phyloP scores from a whole-genome alignment of 352 stramenopile species.

The Phytophthora crassamura region DNA sequence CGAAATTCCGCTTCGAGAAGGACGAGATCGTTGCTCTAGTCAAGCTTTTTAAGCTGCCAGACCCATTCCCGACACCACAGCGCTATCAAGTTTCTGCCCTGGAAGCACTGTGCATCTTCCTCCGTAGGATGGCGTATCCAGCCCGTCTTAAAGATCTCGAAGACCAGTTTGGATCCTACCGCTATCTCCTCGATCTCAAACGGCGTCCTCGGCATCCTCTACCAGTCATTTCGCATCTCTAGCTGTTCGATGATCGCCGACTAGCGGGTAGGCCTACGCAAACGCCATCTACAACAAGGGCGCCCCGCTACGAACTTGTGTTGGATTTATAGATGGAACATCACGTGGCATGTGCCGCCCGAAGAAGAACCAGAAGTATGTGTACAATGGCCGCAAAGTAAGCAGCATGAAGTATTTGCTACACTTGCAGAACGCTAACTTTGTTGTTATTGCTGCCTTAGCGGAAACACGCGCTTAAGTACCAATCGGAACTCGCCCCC shows the following conservation, averaged over 20 bases:
- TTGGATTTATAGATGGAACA: constrained; percentile 13
- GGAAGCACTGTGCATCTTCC: constrained; percentile 9
- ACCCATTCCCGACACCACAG: constrained; percentile 5
- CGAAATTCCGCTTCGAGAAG: constrained; percentile 19
- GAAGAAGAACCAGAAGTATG: constrained; percentile 11
- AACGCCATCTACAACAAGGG: not conserved
- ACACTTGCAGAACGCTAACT: not conserved
- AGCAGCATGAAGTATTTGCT: not conserved
- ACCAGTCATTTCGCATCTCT: not conserved
- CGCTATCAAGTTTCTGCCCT: not conserved
- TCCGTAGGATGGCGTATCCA: constrained; percentile 14
- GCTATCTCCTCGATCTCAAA: constrained; percentile 14
- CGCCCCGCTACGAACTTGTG: not conserved
- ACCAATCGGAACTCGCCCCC: constrained; percentile 9
- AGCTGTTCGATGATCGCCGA: not conserved
- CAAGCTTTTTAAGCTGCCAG: not conserved
- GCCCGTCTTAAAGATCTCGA: constrained; percentile 11
- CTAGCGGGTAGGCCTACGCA: constrained; percentile 3
- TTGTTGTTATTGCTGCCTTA: not conserved
- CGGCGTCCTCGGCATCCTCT: constrained; percentile 5
- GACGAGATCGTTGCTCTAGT: constrained; percentile 8
- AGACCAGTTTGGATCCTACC: constrained; percentile 4
- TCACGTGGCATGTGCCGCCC: constrained; percentile 11
- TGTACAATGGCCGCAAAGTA: constrained; percentile 22
- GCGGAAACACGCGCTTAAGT: constrained; percentile 8